A percentile compares a stretch with the other conserved stretches of the same genome.
phyloP scores from a whole-genome alignment of 1,139 yeast species.

The Yamadazyma atlantica region DNA sequence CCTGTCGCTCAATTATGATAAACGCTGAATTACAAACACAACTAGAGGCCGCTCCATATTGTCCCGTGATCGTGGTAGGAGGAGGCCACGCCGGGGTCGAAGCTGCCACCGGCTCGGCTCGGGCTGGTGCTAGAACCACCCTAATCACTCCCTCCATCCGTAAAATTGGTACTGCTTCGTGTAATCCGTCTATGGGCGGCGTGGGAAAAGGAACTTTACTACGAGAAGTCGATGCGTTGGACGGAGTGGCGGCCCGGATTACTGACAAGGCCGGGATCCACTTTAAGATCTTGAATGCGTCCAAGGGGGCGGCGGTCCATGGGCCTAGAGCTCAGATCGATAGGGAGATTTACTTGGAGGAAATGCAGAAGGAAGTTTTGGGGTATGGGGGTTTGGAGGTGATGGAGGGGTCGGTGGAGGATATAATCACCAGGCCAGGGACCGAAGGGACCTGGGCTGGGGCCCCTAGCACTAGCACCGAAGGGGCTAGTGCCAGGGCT shows the following conservation, averaged over 20 bases:
- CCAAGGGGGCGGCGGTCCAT: slow-evolving; percentile 97
- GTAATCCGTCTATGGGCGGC: slow-evolving; percentile 98
- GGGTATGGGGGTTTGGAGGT: slow-evolving; percentile 62
- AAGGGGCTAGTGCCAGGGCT: too few species aligned
- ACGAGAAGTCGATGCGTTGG: slow-evolving; percentile 93
- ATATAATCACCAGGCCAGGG: slow-evolving; percentile 63
- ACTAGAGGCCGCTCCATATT: slow-evolving; percentile 31
- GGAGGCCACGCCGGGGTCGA: slow-evolving; percentile 99
- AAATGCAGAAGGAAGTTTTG: slow-evolving; percentile 72
- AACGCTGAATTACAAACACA: slow-evolving; percentile 38
- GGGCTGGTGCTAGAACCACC: slow-evolving; percentile 72
- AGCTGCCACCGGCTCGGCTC: slow-evolving; percentile 91
- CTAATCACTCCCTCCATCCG: slow-evolving; percentile 73
- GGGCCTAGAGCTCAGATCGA: slow-evolving; percentile 98
- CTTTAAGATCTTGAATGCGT: slow-evolving; percentile 79
- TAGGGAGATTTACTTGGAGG: slow-evolving; percentile 69
- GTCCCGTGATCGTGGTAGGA: slow-evolving; percentile 86
- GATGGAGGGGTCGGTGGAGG: slow-evolving; percentile 77
- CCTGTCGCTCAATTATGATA: too few species aligned
- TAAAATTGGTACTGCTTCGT: slow-evolving; percentile 91
- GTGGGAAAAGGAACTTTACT: slow-evolving; percentile 94
- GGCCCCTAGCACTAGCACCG: too few species aligned
- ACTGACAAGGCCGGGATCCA: slow-evolving; percentile 94
- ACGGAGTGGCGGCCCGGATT: slow-evolving; percentile 82
- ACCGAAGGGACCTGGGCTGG: slow-evolving; percentile 29